These are phyloP conservation scores for Dactylellina haptotyla DNA, from an alignment of 2,329 filamentous ascomycete species.

Conservation along the genomic window DNA sequence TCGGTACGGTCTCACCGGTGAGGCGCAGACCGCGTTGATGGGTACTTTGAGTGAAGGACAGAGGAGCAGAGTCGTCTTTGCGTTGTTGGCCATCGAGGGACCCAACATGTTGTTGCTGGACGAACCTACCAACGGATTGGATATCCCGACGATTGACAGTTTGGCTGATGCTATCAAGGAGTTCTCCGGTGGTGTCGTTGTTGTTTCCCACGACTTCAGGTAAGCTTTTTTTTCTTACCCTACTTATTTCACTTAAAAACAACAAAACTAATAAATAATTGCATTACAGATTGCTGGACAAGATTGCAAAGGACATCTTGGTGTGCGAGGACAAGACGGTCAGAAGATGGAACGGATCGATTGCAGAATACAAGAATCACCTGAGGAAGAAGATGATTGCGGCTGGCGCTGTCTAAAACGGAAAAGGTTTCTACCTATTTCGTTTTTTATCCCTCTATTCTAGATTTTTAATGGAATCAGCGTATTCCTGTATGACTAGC, in stretches of 20 bases:
- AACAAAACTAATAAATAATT: constrained; percentile 59
- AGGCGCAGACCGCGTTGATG: constrained; percentile 95
- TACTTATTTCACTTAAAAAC: constrained; percentile 51
- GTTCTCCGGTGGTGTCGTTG: constrained; percentile 94
- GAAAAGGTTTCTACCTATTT: neutral
- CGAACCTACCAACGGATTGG: constrained; percentile 98
- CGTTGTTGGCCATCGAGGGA: constrained; percentile 89
- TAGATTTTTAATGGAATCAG: constrained; percentile 5
- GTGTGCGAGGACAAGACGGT: constrained; percentile 99
- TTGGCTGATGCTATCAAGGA: constrained; percentile 97
- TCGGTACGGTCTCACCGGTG: constrained; percentile 89
- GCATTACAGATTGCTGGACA: constrained; percentile 84
- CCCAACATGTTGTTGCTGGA: constrained; percentile 98
- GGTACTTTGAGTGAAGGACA: constrained; percentile 97
- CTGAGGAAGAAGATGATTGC: constrained; percentile 98
- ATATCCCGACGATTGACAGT: constrained; percentile 98
- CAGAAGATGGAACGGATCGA: constrained; percentile 84
- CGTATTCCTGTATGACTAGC: no score
- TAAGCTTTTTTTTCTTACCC: constrained; percentile 64
- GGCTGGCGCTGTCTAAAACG: constrained; percentile 84
- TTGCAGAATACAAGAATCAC: constrained; percentile 97
- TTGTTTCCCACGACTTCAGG: constrained; percentile 99
- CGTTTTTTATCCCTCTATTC: neutral
- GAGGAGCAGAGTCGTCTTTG: constrained; percentile 98
- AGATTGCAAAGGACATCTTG: constrained; percentile 99